Base-by-base conservation (phyloP, 371 early-diverging fungal species). In the Fennellomyces sp. region DNA sequence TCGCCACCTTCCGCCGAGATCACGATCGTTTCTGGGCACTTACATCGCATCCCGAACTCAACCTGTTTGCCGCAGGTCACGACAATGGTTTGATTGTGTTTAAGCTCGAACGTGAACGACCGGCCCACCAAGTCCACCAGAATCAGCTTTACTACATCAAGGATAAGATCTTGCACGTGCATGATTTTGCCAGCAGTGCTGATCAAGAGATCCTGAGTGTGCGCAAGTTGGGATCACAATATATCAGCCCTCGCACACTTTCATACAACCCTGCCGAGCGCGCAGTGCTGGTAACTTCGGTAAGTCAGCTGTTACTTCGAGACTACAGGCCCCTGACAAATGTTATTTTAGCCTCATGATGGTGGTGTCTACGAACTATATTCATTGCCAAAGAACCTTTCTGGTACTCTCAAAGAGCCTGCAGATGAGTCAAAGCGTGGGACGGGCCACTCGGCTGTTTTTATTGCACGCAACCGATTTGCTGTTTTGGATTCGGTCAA, bases 21-120 rank as follows among this genome's bases (percentile, higher is more conserved):
- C 93, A 95, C 63, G 98, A 97, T 77, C 92, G 98, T 50, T 98
- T 96, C 84, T 99, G 99, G 99, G 92, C 94, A 45, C 66, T 99
- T 50, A 89, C 93, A 0, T 89, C 94, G 28, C 97, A 99, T 69
- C 97, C 98, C 2, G 93, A 94, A 68, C 83, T 96, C 48, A 95
- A 94, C 72, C 72, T 96, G 49, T 95, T 98, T 82, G 99, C 97
- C 49, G 97, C 97, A 26, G 97, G 95, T 52, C 99, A 99, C 70
- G 99, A 99, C 75, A 92, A 88, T 60, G 99, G 99, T 54, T 81
- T 99, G 61, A 90, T 96, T 61, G 95, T 99, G 23, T 99, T 98
- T 76, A 96, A 97, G 72, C 83, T 98, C 26, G 97, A 97, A 71
- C 85, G 97, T 42, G 97, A 96, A 69, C 87, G 97, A 51, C 97